Evolutionary conservation across 495 filamentous ascomycete species (phyloP).

Genomic region (Neurospora cerealis): DNA sequence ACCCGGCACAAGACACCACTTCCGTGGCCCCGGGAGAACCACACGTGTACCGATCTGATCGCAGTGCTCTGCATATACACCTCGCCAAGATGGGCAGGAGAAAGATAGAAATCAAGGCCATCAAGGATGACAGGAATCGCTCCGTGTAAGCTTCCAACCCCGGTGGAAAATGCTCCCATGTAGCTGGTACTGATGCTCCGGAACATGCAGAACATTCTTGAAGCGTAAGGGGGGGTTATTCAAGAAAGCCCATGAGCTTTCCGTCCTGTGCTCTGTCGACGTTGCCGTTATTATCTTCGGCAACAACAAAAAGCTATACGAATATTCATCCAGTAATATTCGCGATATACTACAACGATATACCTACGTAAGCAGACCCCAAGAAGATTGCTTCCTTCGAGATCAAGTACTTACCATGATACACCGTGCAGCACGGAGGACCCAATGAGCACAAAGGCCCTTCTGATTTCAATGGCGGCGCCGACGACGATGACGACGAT

Average conservation of each 20-base stretch:
- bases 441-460: constrained; percentile 96
- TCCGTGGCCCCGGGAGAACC: neutral
- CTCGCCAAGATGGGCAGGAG: constrained; percentile 48
- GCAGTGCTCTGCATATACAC: neutral
- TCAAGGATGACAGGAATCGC: constrained; percentile 98
- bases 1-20: neutral
- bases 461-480: constrained; percentile 78
- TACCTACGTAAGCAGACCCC: constrained; percentile 62
- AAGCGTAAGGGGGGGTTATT: constrained; percentile 98
- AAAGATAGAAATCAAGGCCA: constrained; percentile 98
- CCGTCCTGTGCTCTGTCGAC: constrained; percentile 94
- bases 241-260: constrained; percentile 98
- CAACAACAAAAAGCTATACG: constrained; percentile 95
- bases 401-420: constrained; percentile 18
- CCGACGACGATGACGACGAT: constrained; percentile 78
- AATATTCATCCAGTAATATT: constrained; percentile 93
- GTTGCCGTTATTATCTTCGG: constrained; percentile 98
- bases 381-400: constrained; percentile 1
- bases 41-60: neutral
- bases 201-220: constrained; percentile 69
- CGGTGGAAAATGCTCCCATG: constrained; percentile 81
- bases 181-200: constrained; percentile 71
- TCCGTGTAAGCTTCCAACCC: constrained; percentile 68
- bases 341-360: constrained; percentile 77
- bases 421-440: constrained; percentile 59